Evolutionary conservation across 495 filamentous ascomycete genomes (phyloP), one percentile per base, ranked within the genome.

Genomic region (Extremus antarcticus): DNA sequence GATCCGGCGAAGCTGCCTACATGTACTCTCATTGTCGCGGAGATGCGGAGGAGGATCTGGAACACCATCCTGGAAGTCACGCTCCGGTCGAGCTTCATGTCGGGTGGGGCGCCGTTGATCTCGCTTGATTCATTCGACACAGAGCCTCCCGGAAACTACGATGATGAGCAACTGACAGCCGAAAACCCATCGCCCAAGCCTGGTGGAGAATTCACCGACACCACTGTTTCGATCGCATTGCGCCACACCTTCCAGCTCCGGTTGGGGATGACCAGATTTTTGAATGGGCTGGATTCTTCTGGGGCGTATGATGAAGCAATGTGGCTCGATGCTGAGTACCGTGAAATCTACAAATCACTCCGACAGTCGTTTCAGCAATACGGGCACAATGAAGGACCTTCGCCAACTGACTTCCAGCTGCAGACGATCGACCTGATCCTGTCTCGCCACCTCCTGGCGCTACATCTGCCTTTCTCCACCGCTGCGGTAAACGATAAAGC

Each of bases 21-120:
- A 25, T 75, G 77, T 67, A 57, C 72, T 1, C 40, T 67, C 0
- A 69, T 78, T 19, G 73, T 76, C 55, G 70, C 70, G 3, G 80
- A 85, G 55, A 50, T 81, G 23, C 76, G 80, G 2, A 74, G 82
- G 47, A 68, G 81, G 20, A 53, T 84, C 2, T 86, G 82, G 82
- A 73, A 73, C 15, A 83, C 80, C 2, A 76, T 86, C 23, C 60
- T 84, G 17, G 82, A 86, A 53, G 59, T 84, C 24, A 68, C 68
- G 49, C 58, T 81, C 1, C 81, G 84, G 58, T 71, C 81, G 0
- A 75, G 77, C 1, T 55, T 83, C 1, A 78, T 80, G 45, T 72
- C 76, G 0, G 81, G 73, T 0, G 76, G 79, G 64, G 70, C 74
- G 0, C 78, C 79, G 0, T 69, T 70, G 52, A 73, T 83, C 16